Evolutionary conservation across 164 flowering plant genomes (phyloP).

Genomic region (Platanus orientalis): DNA sequence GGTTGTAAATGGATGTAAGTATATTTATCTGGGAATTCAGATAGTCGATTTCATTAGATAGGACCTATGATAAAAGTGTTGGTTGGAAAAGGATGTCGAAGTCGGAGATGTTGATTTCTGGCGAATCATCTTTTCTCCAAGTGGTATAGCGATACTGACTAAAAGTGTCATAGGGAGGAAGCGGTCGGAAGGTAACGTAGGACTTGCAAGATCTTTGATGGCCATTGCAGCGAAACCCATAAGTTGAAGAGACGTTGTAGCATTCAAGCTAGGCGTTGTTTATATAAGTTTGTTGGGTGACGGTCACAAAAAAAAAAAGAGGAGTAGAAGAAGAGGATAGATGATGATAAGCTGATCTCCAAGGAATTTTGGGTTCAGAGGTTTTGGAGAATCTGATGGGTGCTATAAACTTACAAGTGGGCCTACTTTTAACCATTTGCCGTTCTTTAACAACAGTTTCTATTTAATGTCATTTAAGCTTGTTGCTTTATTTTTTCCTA

Average conservation of each 20-base stretch:
- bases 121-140: no score
- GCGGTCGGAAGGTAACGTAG: constrained; percentile 56
- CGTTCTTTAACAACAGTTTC: no score
- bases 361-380: no score
- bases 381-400: no score
- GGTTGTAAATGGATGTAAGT: no score
- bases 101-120: constrained; percentile 29
- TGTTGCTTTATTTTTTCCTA: no score
- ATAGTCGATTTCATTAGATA: no score
- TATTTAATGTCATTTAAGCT: no score
- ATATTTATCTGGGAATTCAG: no score
- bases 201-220: constrained; percentile 32
- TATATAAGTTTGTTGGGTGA: constrained; percentile 46
- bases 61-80: constrained; percentile 42
- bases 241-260: constrained; percentile 23
- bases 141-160: constrained; percentile 35
- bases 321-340: background rate
- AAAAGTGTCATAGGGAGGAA: constrained; percentile 36
- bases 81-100: constrained; percentile 25
- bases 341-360: no score
- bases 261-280: constrained; percentile 50
- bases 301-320: background rate
- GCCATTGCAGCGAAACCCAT: constrained; percentile 50
- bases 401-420: no score
- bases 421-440: no score